Evolutionary conservation across 2,329 filamentous ascomycete species (phyloP).

Genomic region (Boeremia exigua): DNA sequence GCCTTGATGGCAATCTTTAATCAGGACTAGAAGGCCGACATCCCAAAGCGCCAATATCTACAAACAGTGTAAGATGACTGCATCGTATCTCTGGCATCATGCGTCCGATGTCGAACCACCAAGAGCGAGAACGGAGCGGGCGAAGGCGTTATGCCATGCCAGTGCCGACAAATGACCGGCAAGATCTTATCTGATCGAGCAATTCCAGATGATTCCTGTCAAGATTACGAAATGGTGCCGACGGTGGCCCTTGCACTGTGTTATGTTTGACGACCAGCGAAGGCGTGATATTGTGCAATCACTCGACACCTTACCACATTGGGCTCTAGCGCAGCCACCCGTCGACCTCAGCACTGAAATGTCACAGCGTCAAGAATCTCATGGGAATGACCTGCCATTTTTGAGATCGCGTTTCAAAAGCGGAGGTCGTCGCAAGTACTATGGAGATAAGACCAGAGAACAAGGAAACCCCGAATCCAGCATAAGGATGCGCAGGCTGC

Average conservation of each 20-base stretch:
- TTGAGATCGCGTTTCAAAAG: conserved; percentile 11
- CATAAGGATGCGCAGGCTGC: neutral
- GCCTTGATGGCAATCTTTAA: neutral
- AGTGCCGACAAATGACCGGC: neutral
- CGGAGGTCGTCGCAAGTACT: conserved; percentile 4
- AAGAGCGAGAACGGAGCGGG: neutral
- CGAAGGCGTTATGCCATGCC: neutral
- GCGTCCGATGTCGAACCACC: neutral
- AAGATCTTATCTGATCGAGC: conserved; percentile 8
- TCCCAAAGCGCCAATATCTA: neutral
- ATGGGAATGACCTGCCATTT: conserved; percentile 17
- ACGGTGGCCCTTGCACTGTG: conserved; percentile 8
- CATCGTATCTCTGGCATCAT: neutral
- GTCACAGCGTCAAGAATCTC: conserved; percentile 5
- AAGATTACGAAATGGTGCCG: conserved; percentile 5
- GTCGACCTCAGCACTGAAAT: conserved; percentile 21
- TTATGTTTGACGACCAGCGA: conserved; percentile 19
- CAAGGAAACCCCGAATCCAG: neutral
- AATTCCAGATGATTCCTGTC: neutral
- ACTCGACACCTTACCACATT: conserved; percentile 17
- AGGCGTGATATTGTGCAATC: conserved; percentile 26
- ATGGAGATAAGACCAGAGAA: neutral
- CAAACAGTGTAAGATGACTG: neutral
- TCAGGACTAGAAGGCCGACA: neutral
- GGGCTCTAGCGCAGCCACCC: conserved; percentile 19